Percentiles rank a stretch among this genome's conserved stretches.
These are phyloP conservation scores for Rutstroemia sp. DNA, from an alignment of 2,329 filamentous ascomycete genomes.

Conservation along the genomic window DNA sequence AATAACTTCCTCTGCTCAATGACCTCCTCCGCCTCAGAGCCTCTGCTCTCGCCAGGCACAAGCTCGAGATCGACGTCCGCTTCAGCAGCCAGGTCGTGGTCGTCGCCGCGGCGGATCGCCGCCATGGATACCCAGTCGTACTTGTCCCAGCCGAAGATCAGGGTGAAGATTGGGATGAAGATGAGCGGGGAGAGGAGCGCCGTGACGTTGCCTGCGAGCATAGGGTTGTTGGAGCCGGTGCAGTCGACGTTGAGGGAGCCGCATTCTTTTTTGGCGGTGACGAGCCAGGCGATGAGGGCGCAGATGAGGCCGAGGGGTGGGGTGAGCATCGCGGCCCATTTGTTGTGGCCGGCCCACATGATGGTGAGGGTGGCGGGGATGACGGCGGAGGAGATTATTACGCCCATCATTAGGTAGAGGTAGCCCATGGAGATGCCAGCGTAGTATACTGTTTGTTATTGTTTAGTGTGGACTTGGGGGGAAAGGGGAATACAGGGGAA, in stretches of 20 bases:
- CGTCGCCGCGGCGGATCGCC: constrained; percentile 69
- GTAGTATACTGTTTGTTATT: constrained; percentile 33
- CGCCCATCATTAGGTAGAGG: constrained; percentile 84
- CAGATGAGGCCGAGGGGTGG: constrained; percentile 63
- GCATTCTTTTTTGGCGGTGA: constrained; percentile 63
- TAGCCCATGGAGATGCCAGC: constrained; percentile 77
- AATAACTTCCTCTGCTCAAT: constrained; percentile 41
- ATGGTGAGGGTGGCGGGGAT: constrained; percentile 75
- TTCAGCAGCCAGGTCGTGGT: constrained; percentile 59
- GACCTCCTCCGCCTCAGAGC: constrained; percentile 33
- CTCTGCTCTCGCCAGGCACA: constrained; percentile 41
- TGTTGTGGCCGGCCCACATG: constrained; percentile 74
- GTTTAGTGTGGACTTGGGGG: constrained; percentile 38
- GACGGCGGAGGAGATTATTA: constrained; percentile 80
- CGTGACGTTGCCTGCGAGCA: constrained; percentile 81
- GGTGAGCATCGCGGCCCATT: constrained; percentile 61
- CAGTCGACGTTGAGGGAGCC: constrained; percentile 62
- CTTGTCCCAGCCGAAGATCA: constrained; percentile 54
- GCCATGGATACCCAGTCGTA: constrained; percentile 87
- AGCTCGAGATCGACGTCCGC: constrained; percentile 60
- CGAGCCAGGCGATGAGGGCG: constrained; percentile 69
- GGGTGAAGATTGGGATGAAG: constrained; percentile 69
- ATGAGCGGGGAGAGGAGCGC: constrained; percentile 71
- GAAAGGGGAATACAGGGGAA: background rate
- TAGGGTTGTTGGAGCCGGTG: constrained; percentile 79